These are phyloP conservation scores for Mollisiaceae sp. DNA, from an alignment of 2,329 filamentous ascomycete genomes.

Conservation along the genomic window DNA sequence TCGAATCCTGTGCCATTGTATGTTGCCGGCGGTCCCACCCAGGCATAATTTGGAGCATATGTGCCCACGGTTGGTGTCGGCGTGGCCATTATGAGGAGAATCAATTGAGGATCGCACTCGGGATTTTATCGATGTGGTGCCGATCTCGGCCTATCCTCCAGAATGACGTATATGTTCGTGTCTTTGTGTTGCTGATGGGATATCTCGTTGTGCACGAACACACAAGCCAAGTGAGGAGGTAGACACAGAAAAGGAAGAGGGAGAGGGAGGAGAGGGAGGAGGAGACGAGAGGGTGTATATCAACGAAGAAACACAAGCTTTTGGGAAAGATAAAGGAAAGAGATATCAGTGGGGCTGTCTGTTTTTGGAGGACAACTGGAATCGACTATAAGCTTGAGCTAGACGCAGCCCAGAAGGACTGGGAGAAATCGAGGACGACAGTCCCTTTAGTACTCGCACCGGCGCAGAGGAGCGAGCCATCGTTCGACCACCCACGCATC, in stretches of 20 bases:
- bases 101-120: constrained; percentile 13
- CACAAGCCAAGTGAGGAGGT: not conserved
- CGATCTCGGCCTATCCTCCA: constrained; percentile 28
- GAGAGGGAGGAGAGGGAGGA: not conserved
- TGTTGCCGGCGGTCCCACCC: constrained; percentile 59
- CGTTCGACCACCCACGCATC: constrained; percentile 13
- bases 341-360: constrained; percentile 8
- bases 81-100: constrained; percentile 25
- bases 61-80: constrained; percentile 6
- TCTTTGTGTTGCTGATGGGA: constrained; percentile 3
- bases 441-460: constrained; percentile 28
- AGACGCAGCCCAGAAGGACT: constrained; percentile 5
- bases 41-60: constrained; percentile 51
- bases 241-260: not conserved
- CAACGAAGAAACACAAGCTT: not conserved
- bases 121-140: constrained; percentile 15
- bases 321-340: constrained; percentile 3
- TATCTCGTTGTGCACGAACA: not conserved
- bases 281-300: not conserved
- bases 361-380: not conserved
- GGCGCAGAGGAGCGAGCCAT: constrained; percentile 4
- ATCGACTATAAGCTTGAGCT: not conserved
- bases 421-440: constrained; percentile 28
- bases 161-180: constrained; percentile 18
- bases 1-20: constrained; percentile 64